Evolutionary conservation across 192 early-diverging fungal species (phyloP), one percentile per base, ranked within the genome.

Genomic region (Lunasporangiospora selenospora): DNA sequence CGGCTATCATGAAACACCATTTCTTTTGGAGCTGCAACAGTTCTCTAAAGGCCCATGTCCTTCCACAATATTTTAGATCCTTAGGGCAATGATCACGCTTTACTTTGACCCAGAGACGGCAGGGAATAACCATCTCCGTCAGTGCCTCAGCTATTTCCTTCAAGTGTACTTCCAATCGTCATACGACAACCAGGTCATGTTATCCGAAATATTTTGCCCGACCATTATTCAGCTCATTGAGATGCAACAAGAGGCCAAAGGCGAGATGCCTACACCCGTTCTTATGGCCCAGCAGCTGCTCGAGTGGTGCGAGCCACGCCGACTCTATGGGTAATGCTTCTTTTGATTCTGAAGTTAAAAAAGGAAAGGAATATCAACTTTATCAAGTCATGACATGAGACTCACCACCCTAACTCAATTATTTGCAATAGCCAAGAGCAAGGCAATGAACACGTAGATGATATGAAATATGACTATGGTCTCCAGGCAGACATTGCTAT

Each of bases 101-200:
- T 97, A 95, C 76, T 95, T 90, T 75, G 88, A 94, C 69, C 89
- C 90, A 16, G 59, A 75, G 2, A 93, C 89, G 7, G 75, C 61
- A 11, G 59, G 47, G 31, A 94, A 94, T 61, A 75, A 87, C 44
- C 81, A 85, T 12, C 75, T 93, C 50, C 80, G 90, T 1, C 93
- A 95, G 65, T 97, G 93, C 58, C 81, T 97, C n/a, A 85, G 82
- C 21, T 97, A 94, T 65, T 97, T 97, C 52, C 85, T 97, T 52
- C 93, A 91, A 8, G 90, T 89, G 12, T 95, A 84, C 62, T 88
- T 91, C 64, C 85, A 92, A 57, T 93, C 94, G 27, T 81, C 87
- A 7, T 58, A 79, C 39, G 85, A 88, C 0, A 91, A 90, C 76
- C 95, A 95, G 71, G 67, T 53, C 11, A 52, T 84, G 39, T 63